These are phyloP conservation scores for Pseudomonodictys pantanalensis DNA, from an alignment of 495 filamentous ascomycete genomes.

Conservation along the genomic window DNA sequence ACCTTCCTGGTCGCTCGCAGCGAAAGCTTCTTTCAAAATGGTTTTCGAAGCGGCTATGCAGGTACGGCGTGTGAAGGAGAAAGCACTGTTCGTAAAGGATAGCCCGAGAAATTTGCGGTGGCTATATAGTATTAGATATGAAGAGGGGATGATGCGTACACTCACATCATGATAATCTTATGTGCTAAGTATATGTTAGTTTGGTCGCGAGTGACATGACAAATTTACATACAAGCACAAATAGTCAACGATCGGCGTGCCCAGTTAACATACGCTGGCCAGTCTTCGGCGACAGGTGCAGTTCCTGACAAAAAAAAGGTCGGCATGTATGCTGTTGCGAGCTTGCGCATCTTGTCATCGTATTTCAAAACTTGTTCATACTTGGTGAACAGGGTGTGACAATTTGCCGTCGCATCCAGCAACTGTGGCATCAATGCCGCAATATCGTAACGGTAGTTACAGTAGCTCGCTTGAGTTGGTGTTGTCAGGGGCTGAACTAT, in stretches of 20 bases:
- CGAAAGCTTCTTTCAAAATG: constrained; percentile 1
- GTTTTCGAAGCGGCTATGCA: constrained; percentile 20
- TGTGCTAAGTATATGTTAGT: not conserved
- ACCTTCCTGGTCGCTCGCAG: not conserved
- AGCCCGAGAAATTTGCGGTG: constrained; percentile 1
- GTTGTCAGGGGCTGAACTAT: not conserved
- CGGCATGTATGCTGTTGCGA: constrained; percentile 1
- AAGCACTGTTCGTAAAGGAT: constrained; percentile 11
- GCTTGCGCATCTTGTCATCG: constrained; percentile 9
- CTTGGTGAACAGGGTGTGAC: constrained; percentile 10
- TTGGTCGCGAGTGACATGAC: not conserved
- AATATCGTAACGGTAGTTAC: constrained; percentile 8
- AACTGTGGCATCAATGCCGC: constrained; percentile 15
- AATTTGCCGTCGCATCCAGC: constrained; percentile 5
- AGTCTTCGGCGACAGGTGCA: not conserved
- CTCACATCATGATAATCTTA: constrained; percentile 15
- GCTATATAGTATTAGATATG: not conserved
- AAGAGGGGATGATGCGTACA: not conserved
- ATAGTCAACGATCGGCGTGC: constrained; percentile 9
- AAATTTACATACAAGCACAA: constrained; percentile 1
- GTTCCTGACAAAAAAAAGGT: constrained; percentile 4
- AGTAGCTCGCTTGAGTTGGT: constrained; percentile 6
- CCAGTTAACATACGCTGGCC: constrained; percentile 6
- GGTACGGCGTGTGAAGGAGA: constrained; percentile 15
- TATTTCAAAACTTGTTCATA: constrained; percentile 20